phyloP scores from a whole-genome alignment of 306 rosid genomes.

The Castanopsis chinensis region DNA sequence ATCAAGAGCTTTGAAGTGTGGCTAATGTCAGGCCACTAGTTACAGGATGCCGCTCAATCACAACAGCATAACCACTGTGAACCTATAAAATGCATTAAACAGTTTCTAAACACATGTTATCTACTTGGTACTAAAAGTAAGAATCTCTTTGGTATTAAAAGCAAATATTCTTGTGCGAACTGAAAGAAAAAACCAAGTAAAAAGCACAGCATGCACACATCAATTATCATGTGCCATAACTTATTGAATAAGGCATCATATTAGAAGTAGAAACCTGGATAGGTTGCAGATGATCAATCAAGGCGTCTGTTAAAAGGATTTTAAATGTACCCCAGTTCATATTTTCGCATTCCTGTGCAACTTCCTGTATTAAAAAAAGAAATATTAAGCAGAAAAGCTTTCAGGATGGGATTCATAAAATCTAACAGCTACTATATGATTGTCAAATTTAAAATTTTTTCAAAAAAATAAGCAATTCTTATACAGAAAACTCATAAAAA shows the following conservation, averaged over 20 bases:
- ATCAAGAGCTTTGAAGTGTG: too few species aligned
- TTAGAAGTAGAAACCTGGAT: slow-evolving; percentile 65
- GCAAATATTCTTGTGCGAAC: neutral
- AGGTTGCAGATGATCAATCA: slow-evolving; percentile 83
- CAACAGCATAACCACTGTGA: too few species aligned
- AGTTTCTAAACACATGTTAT: too few species aligned
- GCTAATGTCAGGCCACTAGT: too few species aligned
- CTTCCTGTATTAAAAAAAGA: slow-evolving; percentile 54
- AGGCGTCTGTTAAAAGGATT: slow-evolving; percentile 58
- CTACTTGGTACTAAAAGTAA: too few species aligned
- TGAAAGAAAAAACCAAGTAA: slow-evolving; percentile 15
- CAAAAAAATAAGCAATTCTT: neutral
- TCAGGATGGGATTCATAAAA: slow-evolving; percentile 5
- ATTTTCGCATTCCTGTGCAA: slow-evolving; percentile 63
- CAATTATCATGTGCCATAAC: slow-evolving; percentile 12
- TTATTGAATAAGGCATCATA: slow-evolving; percentile 17
- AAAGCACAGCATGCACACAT: slow-evolving; percentile 7
- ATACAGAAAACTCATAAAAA: neutral
- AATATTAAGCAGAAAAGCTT: slow-evolving; percentile 2
- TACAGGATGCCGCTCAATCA: too few species aligned
- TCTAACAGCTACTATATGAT: neutral
- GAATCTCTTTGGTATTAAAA: neutral
- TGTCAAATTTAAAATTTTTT: neutral
- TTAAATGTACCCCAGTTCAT: slow-evolving; percentile 97
- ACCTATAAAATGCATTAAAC: too few species aligned